Conservation (phyloP, 768 basidiomycete species). For the Phaffia tasmanica region DNA sequence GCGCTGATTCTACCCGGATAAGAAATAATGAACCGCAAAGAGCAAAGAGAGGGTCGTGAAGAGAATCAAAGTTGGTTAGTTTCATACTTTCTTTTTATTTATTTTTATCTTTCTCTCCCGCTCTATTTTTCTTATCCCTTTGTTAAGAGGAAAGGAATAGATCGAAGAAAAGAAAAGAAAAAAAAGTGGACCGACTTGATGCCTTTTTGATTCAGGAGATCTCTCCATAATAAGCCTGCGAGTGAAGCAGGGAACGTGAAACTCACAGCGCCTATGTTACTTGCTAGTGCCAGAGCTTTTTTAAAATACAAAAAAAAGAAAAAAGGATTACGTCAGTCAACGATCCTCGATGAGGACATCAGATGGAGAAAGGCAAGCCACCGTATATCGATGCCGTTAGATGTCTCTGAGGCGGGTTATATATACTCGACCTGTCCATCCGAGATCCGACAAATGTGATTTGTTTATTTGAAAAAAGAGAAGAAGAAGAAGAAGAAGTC, state of each 20-base stretch:
- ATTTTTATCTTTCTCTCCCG: too few species aligned
- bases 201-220: conserved; percentile 61
- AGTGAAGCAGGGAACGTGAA: conserved; percentile 80
- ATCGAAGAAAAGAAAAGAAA: neutral
- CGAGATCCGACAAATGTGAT: too few species aligned
- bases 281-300: conserved; percentile 58
- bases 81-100: too few species aligned
- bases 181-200: conserved; percentile 38
- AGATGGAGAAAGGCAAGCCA: conserved; percentile 40
- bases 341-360: conserved; percentile 17
- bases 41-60: too few species aligned
- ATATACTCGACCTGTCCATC: conserved; percentile 17
- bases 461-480: conserved; percentile 57
- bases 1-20: too few species aligned
- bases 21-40: too few species aligned
- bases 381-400: conserved; percentile 35
- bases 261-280: conserved; percentile 82
- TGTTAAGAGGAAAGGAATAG: too few species aligned
- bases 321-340: conserved; percentile 39
- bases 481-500: conserved; percentile 82
- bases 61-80: too few species aligned
- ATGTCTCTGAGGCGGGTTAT: conserved; percentile 33
- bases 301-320: conserved; percentile 39
- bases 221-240: conserved; percentile 73
- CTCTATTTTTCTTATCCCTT: too few species aligned